Conservation (phyloP, 768 basidiomycete genomes). For the Leucosporidium scottii region DNA sequence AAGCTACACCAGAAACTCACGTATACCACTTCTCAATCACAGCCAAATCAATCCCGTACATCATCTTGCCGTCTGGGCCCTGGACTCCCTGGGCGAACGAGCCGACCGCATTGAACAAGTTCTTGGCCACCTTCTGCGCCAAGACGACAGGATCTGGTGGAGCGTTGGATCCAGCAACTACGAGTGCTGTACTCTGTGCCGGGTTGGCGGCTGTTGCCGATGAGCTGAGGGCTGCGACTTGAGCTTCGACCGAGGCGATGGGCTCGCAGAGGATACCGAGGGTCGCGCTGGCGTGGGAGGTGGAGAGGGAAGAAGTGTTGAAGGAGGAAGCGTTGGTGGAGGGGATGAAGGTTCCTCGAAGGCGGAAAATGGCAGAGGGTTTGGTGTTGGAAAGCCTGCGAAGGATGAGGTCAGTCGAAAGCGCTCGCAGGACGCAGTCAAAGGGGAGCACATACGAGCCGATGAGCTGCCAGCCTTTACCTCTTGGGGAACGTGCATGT, state of each 20-base stretch:
- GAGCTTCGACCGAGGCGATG: constrained; percentile 54
- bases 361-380: constrained; percentile 35
- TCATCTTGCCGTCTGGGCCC: background rate
- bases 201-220: background rate
- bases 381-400: constrained; percentile 51
- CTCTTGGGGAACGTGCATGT: constrained; percentile 54
- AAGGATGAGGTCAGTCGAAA: background rate
- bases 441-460: constrained; percentile 54
- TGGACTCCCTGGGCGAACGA: constrained; percentile 20
- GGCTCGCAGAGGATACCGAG: constrained; percentile 78
- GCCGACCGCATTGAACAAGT: constrained; percentile 22
- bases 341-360: constrained; percentile 43
- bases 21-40: constrained; percentile 25
- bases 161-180: background rate
- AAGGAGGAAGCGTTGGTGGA: constrained; percentile 39
- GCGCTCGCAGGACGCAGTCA: background rate
- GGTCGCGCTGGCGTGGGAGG: constrained; percentile 57
- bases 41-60: constrained; percentile 15
- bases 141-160: constrained; percentile 9
- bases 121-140: constrained; percentile 22
- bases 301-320: constrained; percentile 40
- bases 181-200: constrained; percentile 6
- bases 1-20: background rate
- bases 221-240: constrained; percentile 46
- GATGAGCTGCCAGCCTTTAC: constrained; percentile 74